Base-by-base conservation (phyloP, 257 asterid species). In the Eucommia ulmoides region DNA sequence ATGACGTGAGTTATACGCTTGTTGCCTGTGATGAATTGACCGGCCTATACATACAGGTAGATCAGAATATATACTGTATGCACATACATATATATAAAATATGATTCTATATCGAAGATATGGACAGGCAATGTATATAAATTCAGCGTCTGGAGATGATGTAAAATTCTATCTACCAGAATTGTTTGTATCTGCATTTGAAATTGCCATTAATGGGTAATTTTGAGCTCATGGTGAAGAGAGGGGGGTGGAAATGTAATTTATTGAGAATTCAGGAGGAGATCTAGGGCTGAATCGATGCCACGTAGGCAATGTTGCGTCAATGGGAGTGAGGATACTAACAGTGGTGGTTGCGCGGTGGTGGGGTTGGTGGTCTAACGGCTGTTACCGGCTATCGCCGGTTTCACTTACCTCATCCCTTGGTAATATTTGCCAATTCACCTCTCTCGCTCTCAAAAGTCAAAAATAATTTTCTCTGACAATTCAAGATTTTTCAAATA, bases 331-430 rank as follows among this genome's bases (percentile, higher is more conserved):
- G 67, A 21, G 53, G 33, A 41, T 45, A 65, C 12, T 61, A 71
- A 58, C 58, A 46, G 57, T 17, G 70, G 79, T 79, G 59, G 83
- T 70, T 79, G 68, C 71, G 65, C 62, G 47, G 80, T 72, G 88
- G 93, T 59, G 83, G 86, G 78, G 65, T 45, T 33, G 60, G 53
- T 38, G 14, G 24, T 35, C 52, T 35, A 64, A 60, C 56, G 64
- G 18, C 55, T 3, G 29, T 47, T 62, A 44, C 65, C 26, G 7
- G 63, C 23, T 14, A 19, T 51, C 14, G 22, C 55, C 49, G 50
- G 55, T 35, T 22, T 10, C 6, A 22, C 8, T 5, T 5, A 29
- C 8, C 38, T 29, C 7, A 29, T n/a, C n/a, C n/a, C n/a, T n/a
- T n/a, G n/a, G n/a, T n/a, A n/a, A n/a, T n/a, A n/a, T n/a, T n/a